phyloP scores from a whole-genome alignment of 306 rosid genomes.

The Sindora glabra region DNA sequence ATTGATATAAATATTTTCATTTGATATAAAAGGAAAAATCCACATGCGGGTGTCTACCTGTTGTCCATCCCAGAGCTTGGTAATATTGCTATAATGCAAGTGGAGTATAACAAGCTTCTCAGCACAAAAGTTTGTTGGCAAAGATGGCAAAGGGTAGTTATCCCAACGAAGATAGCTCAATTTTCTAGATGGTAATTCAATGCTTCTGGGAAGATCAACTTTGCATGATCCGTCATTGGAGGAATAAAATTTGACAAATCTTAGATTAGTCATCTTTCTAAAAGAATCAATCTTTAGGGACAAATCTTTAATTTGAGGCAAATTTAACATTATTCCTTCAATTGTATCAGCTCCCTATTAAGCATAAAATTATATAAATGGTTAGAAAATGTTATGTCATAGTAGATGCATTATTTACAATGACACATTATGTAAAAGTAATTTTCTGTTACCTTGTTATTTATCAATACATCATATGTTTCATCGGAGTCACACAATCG shows the following conservation, averaged over 20 bases:
- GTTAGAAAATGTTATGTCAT: background rate
- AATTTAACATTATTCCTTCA: slow-evolving; percentile 16
- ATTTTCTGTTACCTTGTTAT: slow-evolving; percentile 6
- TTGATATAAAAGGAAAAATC: background rate
- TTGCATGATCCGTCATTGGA: background rate
- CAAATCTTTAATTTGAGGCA: background rate
- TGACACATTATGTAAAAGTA: background rate
- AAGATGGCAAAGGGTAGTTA: slow-evolving; percentile 1
- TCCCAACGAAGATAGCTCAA: slow-evolving; percentile 19
- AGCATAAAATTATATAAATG: background rate
- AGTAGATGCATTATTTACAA: background rate
- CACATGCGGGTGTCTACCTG: background rate
- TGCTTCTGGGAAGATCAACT: background rate
- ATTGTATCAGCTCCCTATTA: slow-evolving; percentile 15
- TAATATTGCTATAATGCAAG: background rate
- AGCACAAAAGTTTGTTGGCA: slow-evolving; percentile 1
- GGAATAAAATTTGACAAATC: background rate
- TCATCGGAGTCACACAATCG: slow-evolving; percentile 12
- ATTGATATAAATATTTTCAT: background rate
- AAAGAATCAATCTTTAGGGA: background rate
- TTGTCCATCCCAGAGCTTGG: slow-evolving; percentile 16
- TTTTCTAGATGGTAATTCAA: background rate
- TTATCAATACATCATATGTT: slow-evolving; percentile 9
- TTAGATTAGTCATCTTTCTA: slow-evolving; percentile 8
- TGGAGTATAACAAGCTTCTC: background rate